phyloP scores from a whole-genome alignment of 345 rosid genomes.

The Populus alba region DNA sequence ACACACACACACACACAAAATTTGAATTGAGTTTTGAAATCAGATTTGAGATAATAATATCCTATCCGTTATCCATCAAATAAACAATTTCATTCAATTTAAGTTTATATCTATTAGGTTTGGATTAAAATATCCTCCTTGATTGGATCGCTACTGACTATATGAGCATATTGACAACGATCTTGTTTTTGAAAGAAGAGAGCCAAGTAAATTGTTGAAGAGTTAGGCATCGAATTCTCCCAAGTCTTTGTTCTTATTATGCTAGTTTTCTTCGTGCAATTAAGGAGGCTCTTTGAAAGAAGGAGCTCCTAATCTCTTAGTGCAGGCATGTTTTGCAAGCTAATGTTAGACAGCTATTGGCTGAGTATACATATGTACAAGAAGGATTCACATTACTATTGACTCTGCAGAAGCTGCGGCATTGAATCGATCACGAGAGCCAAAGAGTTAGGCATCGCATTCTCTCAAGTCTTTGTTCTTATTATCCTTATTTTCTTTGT shows the following conservation, averaged over 20 bases:
- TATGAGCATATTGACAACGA: too few relatives aligned
- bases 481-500: not conserved
- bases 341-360: not conserved
- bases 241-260: not conserved
- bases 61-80: too few relatives aligned
- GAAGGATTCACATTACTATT: not conserved
- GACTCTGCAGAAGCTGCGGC: not conserved
- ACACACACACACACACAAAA: too few relatives aligned
- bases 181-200: not conserved
- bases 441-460: not conserved
- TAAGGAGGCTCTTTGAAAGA: too few relatives aligned
- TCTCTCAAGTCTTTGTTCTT: not conserved
- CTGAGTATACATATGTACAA: too few relatives aligned
- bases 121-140: too few relatives aligned
- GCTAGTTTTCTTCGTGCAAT: too few relatives aligned
- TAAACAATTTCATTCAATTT: too few relatives aligned
- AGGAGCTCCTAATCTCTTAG: too few relatives aligned
- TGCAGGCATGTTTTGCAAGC: not conserved
- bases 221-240: not conserved
- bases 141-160: not conserved
- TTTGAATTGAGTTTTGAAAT: too few relatives aligned
- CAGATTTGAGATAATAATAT: too few relatives aligned
- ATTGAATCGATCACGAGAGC: not conserved
- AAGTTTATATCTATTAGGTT: too few relatives aligned
- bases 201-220: not conserved